These are phyloP conservation scores for Trypanosoma rangeli DNA, from an alignment of 208 protist species.

Conservation along the genomic window DNA sequence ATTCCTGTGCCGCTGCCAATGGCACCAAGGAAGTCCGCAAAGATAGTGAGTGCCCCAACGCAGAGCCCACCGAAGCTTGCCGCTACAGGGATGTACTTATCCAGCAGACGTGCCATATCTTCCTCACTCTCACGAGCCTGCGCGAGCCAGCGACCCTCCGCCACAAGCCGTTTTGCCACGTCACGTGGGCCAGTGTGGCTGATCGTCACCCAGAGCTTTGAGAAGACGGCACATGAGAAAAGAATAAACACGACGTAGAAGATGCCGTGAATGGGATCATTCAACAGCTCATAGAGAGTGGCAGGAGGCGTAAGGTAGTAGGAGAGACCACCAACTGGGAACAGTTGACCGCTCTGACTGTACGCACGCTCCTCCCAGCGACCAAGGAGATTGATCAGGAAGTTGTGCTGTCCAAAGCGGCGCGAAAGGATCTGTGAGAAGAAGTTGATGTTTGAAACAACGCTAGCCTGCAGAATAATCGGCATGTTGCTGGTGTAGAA, in stretches of 20 bases:
- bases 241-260: constrained; percentile 99
- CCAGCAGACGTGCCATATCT: constrained; percentile 83
- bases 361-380: constrained; percentile 93
- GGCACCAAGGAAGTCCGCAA: constrained; percentile 98
- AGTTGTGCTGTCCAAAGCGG: constrained; percentile 96
- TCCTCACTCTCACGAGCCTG: constrained; percentile 89
- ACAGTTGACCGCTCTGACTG: constrained; percentile 67
- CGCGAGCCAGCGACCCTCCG: constrained; percentile 95
- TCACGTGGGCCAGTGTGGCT: constrained; percentile 96
- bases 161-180: constrained; percentile 96
- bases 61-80: constrained; percentile 99
- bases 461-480: constrained; percentile 99
- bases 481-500: constrained; percentile 99
- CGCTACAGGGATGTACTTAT: constrained; percentile 99
- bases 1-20: constrained; percentile 99
- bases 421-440: constrained; percentile 99
- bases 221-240: constrained; percentile 98
- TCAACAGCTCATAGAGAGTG: constrained; percentile 92
- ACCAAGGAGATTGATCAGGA: constrained; percentile 98
- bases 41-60: constrained; percentile 98
- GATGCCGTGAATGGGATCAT: constrained; percentile 98
- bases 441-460: constrained; percentile 99
- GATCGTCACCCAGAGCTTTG: constrained; percentile 98
- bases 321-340: constrained; percentile 97
- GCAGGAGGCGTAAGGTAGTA: constrained; percentile 99